A percentile compares a stretch with the other conserved stretches of the same genome.
Conservation (phyloP, 129 eudicot genomes). For the Flaveria trinervia region DNA sequence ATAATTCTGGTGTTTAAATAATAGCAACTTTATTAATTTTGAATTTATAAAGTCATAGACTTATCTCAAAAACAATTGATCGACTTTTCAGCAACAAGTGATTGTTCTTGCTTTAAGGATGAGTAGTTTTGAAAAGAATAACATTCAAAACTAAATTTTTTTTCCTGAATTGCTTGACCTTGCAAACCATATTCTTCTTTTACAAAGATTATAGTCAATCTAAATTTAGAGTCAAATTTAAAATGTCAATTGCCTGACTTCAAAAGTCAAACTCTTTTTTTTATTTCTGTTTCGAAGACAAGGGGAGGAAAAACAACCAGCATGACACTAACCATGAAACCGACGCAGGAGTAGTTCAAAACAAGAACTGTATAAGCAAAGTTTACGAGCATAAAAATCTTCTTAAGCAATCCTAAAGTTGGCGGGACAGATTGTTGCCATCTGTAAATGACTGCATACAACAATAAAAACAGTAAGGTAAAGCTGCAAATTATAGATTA, state of each 20-base stretch:
- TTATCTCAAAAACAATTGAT: background rate
- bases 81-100: no score
- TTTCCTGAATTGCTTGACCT: background rate
- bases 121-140: background rate
- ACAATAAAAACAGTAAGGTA: background rate
- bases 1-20: background rate
- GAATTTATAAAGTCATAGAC: background rate
- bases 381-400: constrained; percentile 50
- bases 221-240: background rate
- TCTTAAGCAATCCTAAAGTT: constrained; percentile 43
- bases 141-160: background rate
- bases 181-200: background rate
- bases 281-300: background rate
- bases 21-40: background rate
- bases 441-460: constrained; percentile 65
- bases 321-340: constrained; percentile 69
- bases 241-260: constrained; percentile 6
- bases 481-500: background rate
- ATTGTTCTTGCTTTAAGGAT: background rate
- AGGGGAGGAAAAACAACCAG: background rate
- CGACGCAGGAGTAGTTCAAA: constrained; percentile 75
- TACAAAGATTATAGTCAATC: background rate
- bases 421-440: constrained; percentile 77
- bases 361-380: constrained; percentile 65
- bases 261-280: constrained; percentile 6